Evolutionary conservation across 1,284 basidiomycete species (phyloP), one percentile per base, ranked within the genome.

Genomic region (Coriolopsis trogii): DNA sequence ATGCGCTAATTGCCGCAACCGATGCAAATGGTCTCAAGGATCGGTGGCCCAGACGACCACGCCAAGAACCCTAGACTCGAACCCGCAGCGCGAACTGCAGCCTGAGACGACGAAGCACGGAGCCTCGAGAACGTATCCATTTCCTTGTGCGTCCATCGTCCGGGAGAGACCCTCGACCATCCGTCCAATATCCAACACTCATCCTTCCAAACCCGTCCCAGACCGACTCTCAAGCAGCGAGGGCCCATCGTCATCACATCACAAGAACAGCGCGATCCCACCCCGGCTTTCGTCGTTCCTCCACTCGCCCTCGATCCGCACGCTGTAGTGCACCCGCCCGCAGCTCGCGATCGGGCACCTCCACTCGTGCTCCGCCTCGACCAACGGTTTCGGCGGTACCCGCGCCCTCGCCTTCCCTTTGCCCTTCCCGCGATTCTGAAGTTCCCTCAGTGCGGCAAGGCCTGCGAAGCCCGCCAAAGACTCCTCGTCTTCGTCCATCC

Each of bases 271-370:
- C 23, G 71, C 70, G 55, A 82, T 71, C 5, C 76, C 78, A 4
- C 81, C 80, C 42, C 68, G 63, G 34, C 66, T 67, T 41, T 67
- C 66, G 31, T 73, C 71, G 67, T 70, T 71, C 26, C 66, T 71
- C 84, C 85, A 87, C 45, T 68, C 71, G 5, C 77, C 83, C 36
- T 73, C 74, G 20, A 83, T 62, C 51, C 77, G 72, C 28, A 85
- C 73, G 59, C 84, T 87, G 20, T 73, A 66, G 65, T 89, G 87
- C 39, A 71, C 57, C 13, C 66, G 68, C 8, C 70, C 75, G 61
- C 87, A 89, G 1, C 72, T 73, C 2, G 70, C 56, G 3, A 89
- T 83, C 1, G 87, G 87, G 62, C 87, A 89, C 21, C 46, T 61
- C 85, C 85, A 89, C 55, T 78, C 73, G 59, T 77, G 71, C 56